These are phyloP conservation scores for Penicillium waksmanii DNA, from an alignment of 495 filamentous ascomycete genomes.

Conservation along the genomic window DNA sequence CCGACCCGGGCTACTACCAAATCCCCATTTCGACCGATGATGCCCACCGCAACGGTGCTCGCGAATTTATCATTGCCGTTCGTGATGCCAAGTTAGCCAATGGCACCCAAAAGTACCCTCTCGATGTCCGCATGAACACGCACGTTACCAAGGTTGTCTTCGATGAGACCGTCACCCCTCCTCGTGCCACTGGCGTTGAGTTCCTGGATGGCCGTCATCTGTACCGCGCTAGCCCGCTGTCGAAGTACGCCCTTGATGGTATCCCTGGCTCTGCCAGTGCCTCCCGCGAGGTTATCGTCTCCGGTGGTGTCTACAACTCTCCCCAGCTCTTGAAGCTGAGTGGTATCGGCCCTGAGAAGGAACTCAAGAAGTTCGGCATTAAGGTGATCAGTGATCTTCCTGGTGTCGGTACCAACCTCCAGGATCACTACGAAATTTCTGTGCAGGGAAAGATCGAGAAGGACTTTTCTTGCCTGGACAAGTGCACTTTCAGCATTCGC, in stretches of 20 bases:
- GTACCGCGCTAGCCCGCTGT: constrained; percentile 60
- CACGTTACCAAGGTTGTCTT: constrained; percentile 67
- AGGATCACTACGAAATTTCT: constrained; percentile 63
- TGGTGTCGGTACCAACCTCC: constrained; percentile 68
- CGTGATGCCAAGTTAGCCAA: constrained; percentile 52
- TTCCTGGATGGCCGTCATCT: constrained; percentile 63
- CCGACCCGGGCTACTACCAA: constrained; percentile 50
- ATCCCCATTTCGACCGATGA: constrained; percentile 54
- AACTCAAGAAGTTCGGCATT: constrained; percentile 54
- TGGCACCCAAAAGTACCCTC: constrained; percentile 56
- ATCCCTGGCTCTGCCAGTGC: constrained; percentile 50
- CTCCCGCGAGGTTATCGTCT: constrained; percentile 58
- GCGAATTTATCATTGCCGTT: constrained; percentile 57
- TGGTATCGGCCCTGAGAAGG: constrained; percentile 58
- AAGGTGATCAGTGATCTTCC: constrained; percentile 56
- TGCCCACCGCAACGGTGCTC: constrained; percentile 49
- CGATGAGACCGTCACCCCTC: constrained; percentile 43
- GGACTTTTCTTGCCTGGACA: constrained; percentile 41
- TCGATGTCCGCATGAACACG: constrained; percentile 61
- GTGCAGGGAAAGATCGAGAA: constrained; percentile 48
- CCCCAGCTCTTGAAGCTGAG: constrained; percentile 67
- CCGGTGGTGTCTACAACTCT: constrained; percentile 63
- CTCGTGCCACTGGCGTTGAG: constrained; percentile 64
- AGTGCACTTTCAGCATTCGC: constrained; percentile 15
- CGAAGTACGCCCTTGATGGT: constrained; percentile 31